Base-by-base conservation (phyloP, 2,329 filamentous ascomycete genomes). In the Fusarium armeniacum region DNA sequence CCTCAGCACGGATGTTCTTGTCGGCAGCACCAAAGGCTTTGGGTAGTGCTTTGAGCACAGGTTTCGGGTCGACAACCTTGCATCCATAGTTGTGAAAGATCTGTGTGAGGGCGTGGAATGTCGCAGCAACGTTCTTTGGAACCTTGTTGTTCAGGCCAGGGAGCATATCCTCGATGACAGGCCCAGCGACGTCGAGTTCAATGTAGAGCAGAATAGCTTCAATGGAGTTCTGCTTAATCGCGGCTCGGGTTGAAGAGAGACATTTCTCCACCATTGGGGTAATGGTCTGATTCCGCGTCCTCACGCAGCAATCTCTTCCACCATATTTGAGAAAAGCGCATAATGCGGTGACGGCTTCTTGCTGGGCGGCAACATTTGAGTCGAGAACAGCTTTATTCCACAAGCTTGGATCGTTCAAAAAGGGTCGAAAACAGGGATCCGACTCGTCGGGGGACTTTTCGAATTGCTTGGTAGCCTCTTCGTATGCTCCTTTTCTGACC, bases 1-100 rank as follows among this genome's bases (percentile, higher is more conserved):
- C 94, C 79, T 98, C 96, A 5, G 94, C 94, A 80, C 96, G 91
- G 18, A 99, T 93, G 78, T 98, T 98, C 82, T 99, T 99, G 85
- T 99, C 96, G 33, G 96, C 95, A 78, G 98, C 96, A 22, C 93
- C 93, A 77, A 98, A 99, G 3, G 91, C 91, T 77, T 97, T 97
- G 5, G 96, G 94, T 3, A 99, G 84, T 13, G 88, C 83, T 78
- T 98, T 98, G 63, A 98, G 86, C 22, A 97, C 90, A 3, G 93
- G 91, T 78, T 99, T 98, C 5, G 97, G 93, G 76, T 99, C 96
- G 51, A 96, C 91, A 20, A 93, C 89, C 81, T 97, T 97, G 83
- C 94, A 97, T 60, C 97, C 96, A 78, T 94, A 99, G 76, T 93
- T 96, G 80, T 98, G 94, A 77, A 93, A 96, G 62, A 98, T 93